Conservation (phyloP, 2,329 filamentous ascomycete genomes). For the Colletotrichum sidae region DNA sequence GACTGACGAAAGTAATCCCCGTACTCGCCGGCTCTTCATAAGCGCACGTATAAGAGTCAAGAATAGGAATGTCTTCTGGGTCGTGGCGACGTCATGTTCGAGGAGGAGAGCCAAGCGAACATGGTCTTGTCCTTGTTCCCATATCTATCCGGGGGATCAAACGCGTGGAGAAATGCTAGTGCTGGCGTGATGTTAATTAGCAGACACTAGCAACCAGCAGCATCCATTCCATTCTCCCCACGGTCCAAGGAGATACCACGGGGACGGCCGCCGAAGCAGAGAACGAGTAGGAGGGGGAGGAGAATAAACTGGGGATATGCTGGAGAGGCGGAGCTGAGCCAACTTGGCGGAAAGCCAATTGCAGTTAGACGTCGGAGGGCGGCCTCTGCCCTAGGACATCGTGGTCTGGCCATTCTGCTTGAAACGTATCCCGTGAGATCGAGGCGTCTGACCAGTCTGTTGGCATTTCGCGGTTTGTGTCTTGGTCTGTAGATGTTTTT, state of each 20-base stretch:
- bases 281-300: conserved; percentile 14
- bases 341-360: neutral
- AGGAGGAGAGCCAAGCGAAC: conserved; percentile 15
- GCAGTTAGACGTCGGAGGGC: neutral
- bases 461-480: neutral
- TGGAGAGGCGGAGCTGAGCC: neutral
- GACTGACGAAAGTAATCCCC: neutral
- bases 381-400: neutral
- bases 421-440: neutral
- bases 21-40: conserved; percentile 19
- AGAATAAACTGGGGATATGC: neutral
- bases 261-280: conserved; percentile 9
- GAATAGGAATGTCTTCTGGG: conserved; percentile 1
- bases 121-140: conserved; percentile 8
- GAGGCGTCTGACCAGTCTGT: too few relatives aligned
- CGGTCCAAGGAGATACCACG: neutral
- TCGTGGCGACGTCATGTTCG: conserved; percentile 30
- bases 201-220: neutral
- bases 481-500: too few relatives aligned
- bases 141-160: neutral
- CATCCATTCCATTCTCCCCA: neutral
- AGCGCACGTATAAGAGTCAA: conserved; percentile 33
- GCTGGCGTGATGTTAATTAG: neutral
- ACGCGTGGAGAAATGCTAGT: conserved; percentile 6
- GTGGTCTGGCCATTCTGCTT: neutral